Percentiles rank a stretch among this genome's conserved stretches.
Conservation (phyloP, 2,329 filamentous ascomycete species). For the Neonectria faginata region DNA sequence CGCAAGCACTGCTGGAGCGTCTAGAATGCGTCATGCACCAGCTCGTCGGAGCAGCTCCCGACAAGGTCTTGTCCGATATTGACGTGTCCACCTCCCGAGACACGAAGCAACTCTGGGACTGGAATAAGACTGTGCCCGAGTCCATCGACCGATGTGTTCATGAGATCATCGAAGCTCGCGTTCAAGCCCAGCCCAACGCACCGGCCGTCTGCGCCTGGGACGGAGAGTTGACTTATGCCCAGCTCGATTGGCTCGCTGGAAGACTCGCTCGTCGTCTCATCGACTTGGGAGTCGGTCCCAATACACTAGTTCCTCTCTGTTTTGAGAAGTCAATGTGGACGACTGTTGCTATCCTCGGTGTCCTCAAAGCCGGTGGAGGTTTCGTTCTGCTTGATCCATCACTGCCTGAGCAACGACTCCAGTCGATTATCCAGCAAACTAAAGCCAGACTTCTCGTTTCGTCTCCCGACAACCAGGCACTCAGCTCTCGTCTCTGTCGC, state of each 20-base stretch:
- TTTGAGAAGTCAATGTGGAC: constrained; percentile 44
- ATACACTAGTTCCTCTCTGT: constrained; percentile 31
- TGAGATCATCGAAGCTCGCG: constrained; percentile 24
- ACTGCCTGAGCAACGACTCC: constrained; percentile 24
- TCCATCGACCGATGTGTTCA: constrained; percentile 37
- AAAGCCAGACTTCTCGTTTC: background rate
- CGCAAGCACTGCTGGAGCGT: background rate
- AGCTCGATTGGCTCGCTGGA: constrained; percentile 54
- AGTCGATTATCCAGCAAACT: constrained; percentile 17
- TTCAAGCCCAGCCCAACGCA: constrained; percentile 23
- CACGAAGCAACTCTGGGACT: constrained; percentile 32
- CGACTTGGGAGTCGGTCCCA: constrained; percentile 42
- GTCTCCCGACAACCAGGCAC: background rate
- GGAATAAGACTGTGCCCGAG: constrained; percentile 23
- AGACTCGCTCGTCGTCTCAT: constrained; percentile 52
- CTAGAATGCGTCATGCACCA: constrained; percentile 10
- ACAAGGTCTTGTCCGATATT: background rate
- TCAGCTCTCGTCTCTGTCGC: constrained; percentile 3
- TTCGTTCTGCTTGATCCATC: constrained; percentile 36
- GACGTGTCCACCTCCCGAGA: constrained; percentile 14
- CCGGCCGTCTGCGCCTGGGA: constrained; percentile 42
- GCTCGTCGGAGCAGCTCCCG: background rate
- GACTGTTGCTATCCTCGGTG: constrained; percentile 39
- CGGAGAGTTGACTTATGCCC: constrained; percentile 52
- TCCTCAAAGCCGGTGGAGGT: constrained; percentile 43